Conservation (phyloP, 805 yeast genomes). For the Sungouiozyma intestinalis region DNA sequence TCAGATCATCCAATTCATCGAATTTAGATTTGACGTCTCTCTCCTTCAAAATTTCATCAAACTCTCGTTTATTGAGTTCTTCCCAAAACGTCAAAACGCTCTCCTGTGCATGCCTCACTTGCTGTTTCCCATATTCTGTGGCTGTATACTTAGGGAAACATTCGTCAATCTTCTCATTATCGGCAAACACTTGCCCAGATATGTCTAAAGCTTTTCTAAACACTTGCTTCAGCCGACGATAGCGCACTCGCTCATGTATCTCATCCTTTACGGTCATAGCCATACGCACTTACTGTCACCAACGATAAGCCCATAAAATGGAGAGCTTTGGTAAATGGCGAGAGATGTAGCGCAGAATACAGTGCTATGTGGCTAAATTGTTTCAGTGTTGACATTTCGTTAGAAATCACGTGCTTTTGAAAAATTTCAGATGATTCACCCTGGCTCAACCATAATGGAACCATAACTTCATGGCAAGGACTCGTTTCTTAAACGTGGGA, state of each 20-base stretch:
- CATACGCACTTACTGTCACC: too few species aligned
- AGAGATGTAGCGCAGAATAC: too few species aligned
- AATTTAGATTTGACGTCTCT: constrained; percentile 30
- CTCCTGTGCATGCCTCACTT: constrained; percentile 37
- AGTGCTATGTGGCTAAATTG: too few species aligned
- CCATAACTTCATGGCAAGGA: too few species aligned
- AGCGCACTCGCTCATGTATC: constrained; percentile 32
- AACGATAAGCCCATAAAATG: too few species aligned
- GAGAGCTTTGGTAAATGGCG: too few species aligned
- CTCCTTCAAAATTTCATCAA: constrained; percentile 43
- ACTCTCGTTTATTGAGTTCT: constrained; percentile 39
- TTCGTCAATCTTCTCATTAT: constrained; percentile 38
- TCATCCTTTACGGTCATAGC: background rate
- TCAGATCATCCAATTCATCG: constrained; percentile 31
- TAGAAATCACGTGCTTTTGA: background rate
- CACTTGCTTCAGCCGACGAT: constrained; percentile 39
- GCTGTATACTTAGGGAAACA: constrained; percentile 46
- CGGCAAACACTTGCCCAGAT: constrained; percentile 37
- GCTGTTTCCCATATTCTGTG: constrained; percentile 29
- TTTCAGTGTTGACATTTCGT: too few species aligned
- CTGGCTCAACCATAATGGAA: background rate
- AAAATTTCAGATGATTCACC: background rate
- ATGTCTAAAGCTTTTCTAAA: constrained; percentile 45
- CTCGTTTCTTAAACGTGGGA: too few species aligned
- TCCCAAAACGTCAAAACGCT: constrained; percentile 47